Percentiles rank a stretch among this genome's conserved stretches.
These are phyloP conservation scores for Pseudogymnoascus sp. DNA, from an alignment of 2,329 filamentous ascomycete species.

Conservation along the genomic window DNA sequence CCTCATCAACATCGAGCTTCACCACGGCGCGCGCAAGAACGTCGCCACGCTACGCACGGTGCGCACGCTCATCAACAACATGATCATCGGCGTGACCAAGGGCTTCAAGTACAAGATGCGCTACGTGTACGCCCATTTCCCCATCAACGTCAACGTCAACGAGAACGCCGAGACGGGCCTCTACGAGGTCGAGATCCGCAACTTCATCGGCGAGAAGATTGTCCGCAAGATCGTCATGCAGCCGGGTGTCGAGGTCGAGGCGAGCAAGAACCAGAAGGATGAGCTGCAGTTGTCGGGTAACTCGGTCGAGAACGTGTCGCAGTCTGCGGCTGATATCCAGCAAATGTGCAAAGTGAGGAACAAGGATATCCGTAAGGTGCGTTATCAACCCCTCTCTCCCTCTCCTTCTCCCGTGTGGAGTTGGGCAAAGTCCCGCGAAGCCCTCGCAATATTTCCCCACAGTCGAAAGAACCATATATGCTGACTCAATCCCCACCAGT, in stretches of 20 bases:
- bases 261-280: constrained; percentile 92
- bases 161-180: constrained; percentile 87
- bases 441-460: too few relatives aligned
- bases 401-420: constrained; percentile 18
- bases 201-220: constrained; percentile 99
- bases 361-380: constrained; percentile 99
- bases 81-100: constrained; percentile 97
- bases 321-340: constrained; percentile 98
- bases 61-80: constrained; percentile 96
- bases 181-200: constrained; percentile 93
- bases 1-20: constrained; percentile 92
- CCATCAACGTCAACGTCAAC: constrained; percentile 99
- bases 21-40: constrained; percentile 97
- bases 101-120: constrained; percentile 99
- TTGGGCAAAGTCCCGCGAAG: too few relatives aligned
- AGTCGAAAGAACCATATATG: too few relatives aligned
- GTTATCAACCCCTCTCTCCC: constrained; percentile 21
- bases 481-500: constrained; percentile 42
- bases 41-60: constrained; percentile 97
- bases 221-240: constrained; percentile 87
- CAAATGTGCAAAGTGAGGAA: constrained; percentile 99
- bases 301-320: constrained; percentile 94
- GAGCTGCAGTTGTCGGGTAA: constrained; percentile 90
- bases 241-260: constrained; percentile 79
- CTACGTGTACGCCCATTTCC: constrained; percentile 99